A percentile compares a stretch with the other conserved stretches of the same genome.
Evolutionary conservation across 1,139 yeast genomes (phyloP).

Genomic region (Magnusiomyces magnusii): DNA sequence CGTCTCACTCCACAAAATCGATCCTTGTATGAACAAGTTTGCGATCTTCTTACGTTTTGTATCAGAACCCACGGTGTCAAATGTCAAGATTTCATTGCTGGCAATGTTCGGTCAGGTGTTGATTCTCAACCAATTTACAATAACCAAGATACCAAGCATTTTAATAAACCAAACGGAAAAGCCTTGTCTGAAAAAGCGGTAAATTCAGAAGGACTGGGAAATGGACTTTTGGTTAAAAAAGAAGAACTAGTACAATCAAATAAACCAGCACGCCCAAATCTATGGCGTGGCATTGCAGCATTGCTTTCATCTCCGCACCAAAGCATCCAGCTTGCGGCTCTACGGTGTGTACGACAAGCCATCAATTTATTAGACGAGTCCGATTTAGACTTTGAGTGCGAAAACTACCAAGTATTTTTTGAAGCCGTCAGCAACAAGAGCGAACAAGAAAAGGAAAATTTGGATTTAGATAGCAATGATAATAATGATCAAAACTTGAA

Average conservation of each 20-base stretch:
- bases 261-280: constrained; percentile 4
- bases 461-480: neutral
- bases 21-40: constrained; percentile 52
- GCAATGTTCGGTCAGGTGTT: constrained; percentile 28
- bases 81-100: constrained; percentile 55
- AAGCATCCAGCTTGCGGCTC: constrained; percentile 50
- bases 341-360: constrained; percentile 27
- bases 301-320: constrained; percentile 36
- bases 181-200: neutral
- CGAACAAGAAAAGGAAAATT: neutral
- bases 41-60: constrained; percentile 64
- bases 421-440: constrained; percentile 36
- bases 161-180: neutral
- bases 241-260: neutral
- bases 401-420: neutral
- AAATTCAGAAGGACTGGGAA: neutral
- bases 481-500: constrained; percentile 38
- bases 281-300: constrained; percentile 18
- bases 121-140: neutral
- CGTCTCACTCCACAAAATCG: constrained; percentile 28
- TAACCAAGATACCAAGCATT: neutral
- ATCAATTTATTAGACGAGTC: constrained; percentile 36
- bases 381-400: neutral
- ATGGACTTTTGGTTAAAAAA: neutral
- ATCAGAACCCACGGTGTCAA: constrained; percentile 49